phyloP scores from a whole-genome alignment of 352 stramenopile species.

The Phytophthora hybrid region DNA sequence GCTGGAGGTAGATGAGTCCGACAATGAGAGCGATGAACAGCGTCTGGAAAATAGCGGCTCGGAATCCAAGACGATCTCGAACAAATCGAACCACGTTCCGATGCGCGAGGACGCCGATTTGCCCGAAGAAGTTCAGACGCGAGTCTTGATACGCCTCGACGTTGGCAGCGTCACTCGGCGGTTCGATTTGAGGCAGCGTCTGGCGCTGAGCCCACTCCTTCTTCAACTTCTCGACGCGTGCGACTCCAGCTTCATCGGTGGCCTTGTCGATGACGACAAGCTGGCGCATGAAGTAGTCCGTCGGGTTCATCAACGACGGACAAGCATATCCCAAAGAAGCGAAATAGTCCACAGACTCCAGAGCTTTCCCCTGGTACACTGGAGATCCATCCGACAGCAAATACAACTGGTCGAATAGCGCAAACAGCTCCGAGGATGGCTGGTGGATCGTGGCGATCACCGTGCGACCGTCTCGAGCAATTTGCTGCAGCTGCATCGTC shows the following conservation, averaged over 20 bases:
- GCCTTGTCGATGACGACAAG: slow-evolving; percentile 45
- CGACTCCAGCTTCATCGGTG: slow-evolving; percentile 30
- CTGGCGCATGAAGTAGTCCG: slow-evolving; percentile 56
- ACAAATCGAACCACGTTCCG: slow-evolving; percentile 38
- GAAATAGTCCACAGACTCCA: slow-evolving; percentile 47
- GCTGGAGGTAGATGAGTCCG: slow-evolving; percentile 44
- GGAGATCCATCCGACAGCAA: slow-evolving; percentile 38
- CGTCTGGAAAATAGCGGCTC: slow-evolving; percentile 32
- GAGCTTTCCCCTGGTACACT: slow-evolving; percentile 47
- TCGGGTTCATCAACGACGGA: slow-evolving; percentile 45
- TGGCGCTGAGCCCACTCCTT: slow-evolving; percentile 33
- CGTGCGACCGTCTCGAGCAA: slow-evolving; percentile 82
- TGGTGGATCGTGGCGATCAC: slow-evolving; percentile 89
- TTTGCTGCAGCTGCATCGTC: slow-evolving; percentile 53
- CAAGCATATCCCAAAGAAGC: slow-evolving; percentile 35
- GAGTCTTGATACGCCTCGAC: slow-evolving; percentile 4
- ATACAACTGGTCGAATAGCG: slow-evolving; percentile 49
- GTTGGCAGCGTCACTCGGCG: background rate
- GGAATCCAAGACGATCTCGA: slow-evolving; percentile 36
- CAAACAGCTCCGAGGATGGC: slow-evolving; percentile 62
- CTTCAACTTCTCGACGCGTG: slow-evolving; percentile 32
- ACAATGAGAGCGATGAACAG: slow-evolving; percentile 43
- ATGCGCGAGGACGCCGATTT: slow-evolving; percentile 35
- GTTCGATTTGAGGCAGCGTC: slow-evolving; percentile 11
- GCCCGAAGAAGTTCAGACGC: slow-evolving; percentile 13